Percentiles rank a stretch among this genome's conserved stretches.
Conservation (phyloP, 1,284 basidiomycete species). For the Hortiboletus rubellus region DNA sequence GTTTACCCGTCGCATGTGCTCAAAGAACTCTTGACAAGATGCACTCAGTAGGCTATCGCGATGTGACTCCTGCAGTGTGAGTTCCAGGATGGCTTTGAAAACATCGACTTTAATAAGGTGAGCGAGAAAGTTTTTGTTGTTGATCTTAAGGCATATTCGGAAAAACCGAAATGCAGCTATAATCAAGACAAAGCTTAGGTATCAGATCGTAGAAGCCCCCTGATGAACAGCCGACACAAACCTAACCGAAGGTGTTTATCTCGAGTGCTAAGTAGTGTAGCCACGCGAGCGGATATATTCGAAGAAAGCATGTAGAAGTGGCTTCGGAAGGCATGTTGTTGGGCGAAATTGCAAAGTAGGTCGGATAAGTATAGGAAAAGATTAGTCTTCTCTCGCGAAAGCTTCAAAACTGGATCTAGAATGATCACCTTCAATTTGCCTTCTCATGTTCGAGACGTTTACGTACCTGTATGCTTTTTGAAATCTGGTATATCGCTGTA, state of each 20-base stretch:
- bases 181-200: constrained; percentile 9
- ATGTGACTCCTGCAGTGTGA: constrained; percentile 79
- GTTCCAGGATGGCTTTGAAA: constrained; percentile 78
- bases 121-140: constrained; percentile 84
- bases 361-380: constrained; percentile 86
- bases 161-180: constrained; percentile 90
- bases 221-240: constrained; percentile 39
- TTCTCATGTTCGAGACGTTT: not conserved
- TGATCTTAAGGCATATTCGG: constrained; percentile 79
- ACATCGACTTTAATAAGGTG: constrained; percentile 87
- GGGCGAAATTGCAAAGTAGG: constrained; percentile 84
- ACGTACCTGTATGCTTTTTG: constrained; percentile 60
- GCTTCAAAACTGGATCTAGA: constrained; percentile 51
- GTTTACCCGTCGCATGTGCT: constrained; percentile 80
- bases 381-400: constrained; percentile 73
- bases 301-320: constrained; percentile 89
- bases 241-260: constrained; percentile 93
- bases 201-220: constrained; percentile 10
- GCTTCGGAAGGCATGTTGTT: constrained; percentile 87
- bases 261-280: constrained; percentile 75
- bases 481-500: constrained; percentile 77
- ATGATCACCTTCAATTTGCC: not conserved
- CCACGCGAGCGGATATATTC: constrained; percentile 70
- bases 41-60: constrained; percentile 93
- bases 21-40: constrained; percentile 95